Evolutionary conservation across 2,329 filamentous ascomycete genomes (phyloP), one percentile per base, ranked within the genome.

Genomic region (Colletotrichum eleusines): DNA sequence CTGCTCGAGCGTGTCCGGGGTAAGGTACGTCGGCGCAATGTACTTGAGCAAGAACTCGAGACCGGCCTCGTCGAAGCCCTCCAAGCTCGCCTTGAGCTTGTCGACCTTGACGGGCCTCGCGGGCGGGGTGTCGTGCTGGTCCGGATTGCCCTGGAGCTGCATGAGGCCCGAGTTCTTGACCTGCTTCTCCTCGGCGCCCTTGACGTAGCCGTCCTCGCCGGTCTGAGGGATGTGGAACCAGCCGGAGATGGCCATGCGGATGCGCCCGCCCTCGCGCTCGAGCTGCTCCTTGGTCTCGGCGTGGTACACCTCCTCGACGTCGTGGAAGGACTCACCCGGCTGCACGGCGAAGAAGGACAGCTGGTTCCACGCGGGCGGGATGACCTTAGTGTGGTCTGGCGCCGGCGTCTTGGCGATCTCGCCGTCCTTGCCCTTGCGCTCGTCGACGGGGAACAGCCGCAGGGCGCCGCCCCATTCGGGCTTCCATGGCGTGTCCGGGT

Each of bases 201-300:
- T 85, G 75, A 97, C 90, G 76, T 92, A 99, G 53, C 96, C 96
- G 33, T 97, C 94, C 80, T 99, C 96, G 66, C 95, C 95, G 75
- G 93, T 83, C 82, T 99, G 96, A 0, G 96, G 96, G 73, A 99
- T 98, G 81, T 99, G 96, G 81, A 97, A 99, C 96, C 96, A 99
- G 63, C 96, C 96, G 78, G 94, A 97, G 78, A 99, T 97, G 61
- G 96, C 96, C 95, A 99, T 98, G 75, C 96, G 91, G 59, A 98
- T 90, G 58, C 94, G 89, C 1, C 91, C 92, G 23, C 92, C 91
- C 69, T 95, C 88, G 80, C 86, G 89, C 78, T 86, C 87, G 65
- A 90, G 87, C 81, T 89, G 88, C 76, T 84, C 87, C 78, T 84
- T 85, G 71, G 79, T 86, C 73, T 83, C 85, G 76, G 89, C 87